phyloP scores from a whole-genome alignment of 257 asterid species.

The Phtheirospermum japonicum region DNA sequence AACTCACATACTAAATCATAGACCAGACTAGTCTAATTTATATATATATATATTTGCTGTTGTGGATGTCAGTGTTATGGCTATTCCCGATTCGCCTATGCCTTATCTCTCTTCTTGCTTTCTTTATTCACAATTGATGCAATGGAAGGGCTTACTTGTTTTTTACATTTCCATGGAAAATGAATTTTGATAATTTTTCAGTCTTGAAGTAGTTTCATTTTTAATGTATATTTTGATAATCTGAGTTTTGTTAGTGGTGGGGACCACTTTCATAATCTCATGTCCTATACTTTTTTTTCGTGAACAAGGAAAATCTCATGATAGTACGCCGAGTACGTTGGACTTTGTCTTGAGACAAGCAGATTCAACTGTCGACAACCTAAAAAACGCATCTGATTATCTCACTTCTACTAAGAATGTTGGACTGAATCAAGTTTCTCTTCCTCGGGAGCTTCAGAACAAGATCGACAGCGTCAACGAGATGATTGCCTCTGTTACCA shows the following conservation, averaged over 20 bases:
- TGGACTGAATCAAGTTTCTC: slow-evolving; percentile 45
- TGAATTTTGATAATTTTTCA: no score
- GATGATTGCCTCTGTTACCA: slow-evolving; percentile 57
- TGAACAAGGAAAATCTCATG: slow-evolving; percentile 76
- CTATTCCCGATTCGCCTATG: slow-evolving; percentile 69
- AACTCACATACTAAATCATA: no score
- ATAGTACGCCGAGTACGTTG: slow-evolving; percentile 49
- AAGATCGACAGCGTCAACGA: slow-evolving; percentile 61
- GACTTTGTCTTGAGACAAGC: slow-evolving; percentile 67
- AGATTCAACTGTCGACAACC: slow-evolving; percentile 58
- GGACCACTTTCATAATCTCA: slow-evolving; percentile 17
- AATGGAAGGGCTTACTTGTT: slow-evolving; percentile 40
- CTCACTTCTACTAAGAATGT: slow-evolving; percentile 66
- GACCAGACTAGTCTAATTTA: no score
- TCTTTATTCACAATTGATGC: slow-evolving; percentile 60
- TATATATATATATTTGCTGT: slow-evolving; percentile 66
- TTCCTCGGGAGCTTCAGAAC: slow-evolving; percentile 61
- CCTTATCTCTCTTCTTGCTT: slow-evolving; percentile 58
- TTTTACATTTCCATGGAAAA: not conserved
- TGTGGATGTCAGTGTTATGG: slow-evolving; percentile 57
- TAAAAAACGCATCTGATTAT: slow-evolving; percentile 60
- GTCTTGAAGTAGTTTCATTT: not conserved
- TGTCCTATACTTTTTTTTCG: slow-evolving; percentile 24
- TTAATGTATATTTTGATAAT: no score
- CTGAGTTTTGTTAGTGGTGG: no score